Evolutionary conservation across 192 early-diverging fungal genomes (phyloP).

Genomic region (Coemansia sp.): DNA sequence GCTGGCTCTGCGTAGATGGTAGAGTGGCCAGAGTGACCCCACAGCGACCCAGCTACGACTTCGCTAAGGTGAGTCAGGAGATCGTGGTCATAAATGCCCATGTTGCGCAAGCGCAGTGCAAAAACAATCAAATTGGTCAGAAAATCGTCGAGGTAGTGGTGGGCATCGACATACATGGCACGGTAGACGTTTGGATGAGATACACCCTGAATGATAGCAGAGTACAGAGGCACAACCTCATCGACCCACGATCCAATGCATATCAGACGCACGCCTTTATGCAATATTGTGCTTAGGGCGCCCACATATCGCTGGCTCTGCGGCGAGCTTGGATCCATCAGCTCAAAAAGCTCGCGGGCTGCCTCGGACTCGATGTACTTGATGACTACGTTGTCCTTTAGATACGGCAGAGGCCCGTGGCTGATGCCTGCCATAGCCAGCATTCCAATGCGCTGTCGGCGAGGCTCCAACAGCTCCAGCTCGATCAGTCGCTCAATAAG

Average conservation of each 20-base stretch:
- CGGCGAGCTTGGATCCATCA: slow-evolving; percentile 76
- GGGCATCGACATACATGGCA: slow-evolving; percentile 87
- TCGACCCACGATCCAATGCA: slow-evolving; percentile 91
- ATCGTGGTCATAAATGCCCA: slow-evolving; percentile 85
- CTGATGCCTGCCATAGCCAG: slow-evolving; percentile 93
- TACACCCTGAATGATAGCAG: slow-evolving; percentile 68
- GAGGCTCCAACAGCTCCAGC: slow-evolving; percentile 64
- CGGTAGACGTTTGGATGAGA: slow-evolving; percentile 85
- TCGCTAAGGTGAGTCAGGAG: slow-evolving; percentile 86
- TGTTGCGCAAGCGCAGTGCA: slow-evolving; percentile 85
- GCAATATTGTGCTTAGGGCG: slow-evolving; percentile 68
- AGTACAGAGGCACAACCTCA: slow-evolving; percentile 93
- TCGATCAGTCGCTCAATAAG: slow-evolving; percentile 76
- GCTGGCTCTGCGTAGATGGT: slow-evolving; percentile 90
- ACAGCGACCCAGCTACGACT: slow-evolving; percentile 84
- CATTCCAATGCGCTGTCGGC: slow-evolving; percentile 73
- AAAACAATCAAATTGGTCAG: slow-evolving; percentile 86
- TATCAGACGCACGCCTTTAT: slow-evolving; percentile 71
- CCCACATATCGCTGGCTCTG: slow-evolving; percentile 74
- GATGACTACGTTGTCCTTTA: slow-evolving; percentile 83
- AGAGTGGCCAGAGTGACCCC: slow-evolving; percentile 88
- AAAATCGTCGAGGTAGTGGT: slow-evolving; percentile 82
- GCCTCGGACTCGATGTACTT: slow-evolving; percentile 90
- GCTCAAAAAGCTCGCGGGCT: slow-evolving; percentile 92
- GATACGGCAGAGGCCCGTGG: slow-evolving; percentile 84